phyloP scores from a whole-genome alignment of 192 early-diverging fungal genomes.

The Coemansia reversa region DNA sequence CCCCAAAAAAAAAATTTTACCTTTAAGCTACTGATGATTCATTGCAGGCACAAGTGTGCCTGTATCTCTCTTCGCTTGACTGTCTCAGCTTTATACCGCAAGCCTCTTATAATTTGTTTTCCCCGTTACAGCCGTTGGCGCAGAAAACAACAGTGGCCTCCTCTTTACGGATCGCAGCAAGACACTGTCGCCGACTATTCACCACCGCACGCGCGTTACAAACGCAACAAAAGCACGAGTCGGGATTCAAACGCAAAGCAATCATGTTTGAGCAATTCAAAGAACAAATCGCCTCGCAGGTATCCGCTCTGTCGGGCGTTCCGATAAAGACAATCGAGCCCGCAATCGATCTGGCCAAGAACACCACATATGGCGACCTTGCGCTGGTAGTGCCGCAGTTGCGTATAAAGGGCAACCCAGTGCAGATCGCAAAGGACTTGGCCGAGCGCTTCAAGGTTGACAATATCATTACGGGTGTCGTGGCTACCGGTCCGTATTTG shows the following conservation, averaged over 20 bases:
- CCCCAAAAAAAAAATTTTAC: constrained; percentile 4
- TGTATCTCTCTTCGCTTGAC: too few species aligned
- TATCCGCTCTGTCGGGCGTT: constrained; percentile 59
- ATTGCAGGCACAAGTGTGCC: too few species aligned
- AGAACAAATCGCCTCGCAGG: constrained; percentile 58
- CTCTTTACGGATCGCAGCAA: neutral
- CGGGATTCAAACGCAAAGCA: neutral
- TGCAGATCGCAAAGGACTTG: constrained; percentile 61
- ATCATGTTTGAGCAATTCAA: constrained; percentile 66
- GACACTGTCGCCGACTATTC: neutral
- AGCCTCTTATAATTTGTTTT: neutral
- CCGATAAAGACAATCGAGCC: constrained; percentile 53
- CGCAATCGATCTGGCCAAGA: constrained; percentile 63
- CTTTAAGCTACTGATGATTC: neutral
- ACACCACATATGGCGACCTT: constrained; percentile 65
- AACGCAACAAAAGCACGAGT: too few species aligned
- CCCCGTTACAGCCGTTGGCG: neutral
- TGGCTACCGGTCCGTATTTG: constrained; percentile 68
- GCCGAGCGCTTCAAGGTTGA: constrained; percentile 65
- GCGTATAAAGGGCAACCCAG: constrained; percentile 70
- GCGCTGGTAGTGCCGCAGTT: constrained; percentile 67
- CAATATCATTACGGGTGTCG: constrained; percentile 55
- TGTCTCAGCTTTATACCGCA: too few species aligned
- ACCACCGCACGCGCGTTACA: neutral
- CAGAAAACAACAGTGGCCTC: constrained; percentile 13